Evolutionary conservation across 1,284 basidiomycete genomes (phyloP).

Genomic region (Tilletia indica): DNA sequence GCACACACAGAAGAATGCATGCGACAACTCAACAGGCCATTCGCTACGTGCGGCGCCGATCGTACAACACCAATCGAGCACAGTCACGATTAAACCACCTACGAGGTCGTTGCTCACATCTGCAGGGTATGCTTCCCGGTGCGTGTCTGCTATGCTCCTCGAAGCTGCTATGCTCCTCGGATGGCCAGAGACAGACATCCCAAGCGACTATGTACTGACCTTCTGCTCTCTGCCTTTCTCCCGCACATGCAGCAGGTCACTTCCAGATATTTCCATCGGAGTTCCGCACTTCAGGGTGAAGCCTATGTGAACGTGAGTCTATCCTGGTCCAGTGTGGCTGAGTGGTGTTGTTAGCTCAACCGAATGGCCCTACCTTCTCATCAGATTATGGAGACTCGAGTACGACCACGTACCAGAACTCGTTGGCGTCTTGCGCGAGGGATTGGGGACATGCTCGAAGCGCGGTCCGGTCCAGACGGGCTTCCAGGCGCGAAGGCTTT

Average conservation of each 20-base stretch:
- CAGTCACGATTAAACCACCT: conserved; percentile 84
- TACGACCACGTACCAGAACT: conserved; percentile 4
- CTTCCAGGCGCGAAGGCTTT: neutral
- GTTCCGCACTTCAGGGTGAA: conserved; percentile 87
- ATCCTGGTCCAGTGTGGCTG: conserved; percentile 54
- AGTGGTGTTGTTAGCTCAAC: neutral
- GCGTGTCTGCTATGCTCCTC: too few species aligned
- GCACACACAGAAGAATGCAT: conserved; percentile 82
- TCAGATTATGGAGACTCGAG: conserved; percentile 62
- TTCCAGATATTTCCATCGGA: conserved; percentile 77
- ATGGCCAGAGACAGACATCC: neutral
- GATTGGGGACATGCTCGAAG: neutral
- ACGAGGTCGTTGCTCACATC: conserved; percentile 86
- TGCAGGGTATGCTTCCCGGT: conserved; percentile 93
- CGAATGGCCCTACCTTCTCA: neutral
- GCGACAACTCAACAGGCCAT: conserved; percentile 83
- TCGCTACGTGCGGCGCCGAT: conserved; percentile 84
- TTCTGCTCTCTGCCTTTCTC: conserved; percentile 73
- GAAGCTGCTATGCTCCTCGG: too few species aligned
- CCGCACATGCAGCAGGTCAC: conserved; percentile 81
- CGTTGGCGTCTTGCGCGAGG: neutral
- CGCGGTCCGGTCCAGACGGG: neutral
- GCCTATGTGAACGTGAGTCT: conserved; percentile 63
- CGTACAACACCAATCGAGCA: conserved; percentile 67
- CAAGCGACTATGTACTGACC: conserved; percentile 63